Base-by-base conservation (phyloP, 2,329 filamentous ascomycete genomes). In the Pseudogymnoascus sp. region DNA sequence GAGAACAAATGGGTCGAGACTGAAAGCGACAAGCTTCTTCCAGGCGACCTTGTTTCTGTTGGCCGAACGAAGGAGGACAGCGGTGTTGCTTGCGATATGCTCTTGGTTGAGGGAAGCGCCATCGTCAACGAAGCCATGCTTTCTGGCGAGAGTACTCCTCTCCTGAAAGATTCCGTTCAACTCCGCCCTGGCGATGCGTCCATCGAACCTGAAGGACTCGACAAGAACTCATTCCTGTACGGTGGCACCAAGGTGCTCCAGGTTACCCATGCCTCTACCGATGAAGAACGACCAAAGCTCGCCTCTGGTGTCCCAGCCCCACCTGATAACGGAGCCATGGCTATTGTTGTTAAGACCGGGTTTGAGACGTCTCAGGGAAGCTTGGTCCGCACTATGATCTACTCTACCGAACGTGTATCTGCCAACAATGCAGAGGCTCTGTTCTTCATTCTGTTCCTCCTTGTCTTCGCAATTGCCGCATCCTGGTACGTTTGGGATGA, bases 111-210 rank as follows among this genome's bases (percentile, higher is more conserved):
- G 75, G 95, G 94, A 31, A 92, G 91, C 62, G 93, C 90, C 7
- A 99, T 99, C 73, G 94, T 99, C 71, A 99, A 99, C 77, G 94
- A 99, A 77, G 95, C 95, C 66, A 99, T 99, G 94, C 83, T 99
- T 70, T 99, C 94, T 3, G 94, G 94, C 67, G 94, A 99, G 78
- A 97, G 93, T 75, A 99, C 95, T 0, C 94, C 94, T 33, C 84
- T 99, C 50, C 82, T 99, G 70, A 99, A 99, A 77, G 94, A 99
- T 71, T 99, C 94, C 0, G 81, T 99, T 64, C 92, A 95, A 75
- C 84, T 99, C 47, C 89, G 94, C 66, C 92, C 94, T 5, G 83
- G 82, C 18, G 89, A 97, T 70, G 90, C 89, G 16, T 74, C 77
- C 23, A 84, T 99, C 65, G 94, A 99, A 62, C 82, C 90, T 1